Evolutionary conservation across 495 filamentous ascomycete species (phyloP).

Genomic region (Trichoderma asperelloides): DNA sequence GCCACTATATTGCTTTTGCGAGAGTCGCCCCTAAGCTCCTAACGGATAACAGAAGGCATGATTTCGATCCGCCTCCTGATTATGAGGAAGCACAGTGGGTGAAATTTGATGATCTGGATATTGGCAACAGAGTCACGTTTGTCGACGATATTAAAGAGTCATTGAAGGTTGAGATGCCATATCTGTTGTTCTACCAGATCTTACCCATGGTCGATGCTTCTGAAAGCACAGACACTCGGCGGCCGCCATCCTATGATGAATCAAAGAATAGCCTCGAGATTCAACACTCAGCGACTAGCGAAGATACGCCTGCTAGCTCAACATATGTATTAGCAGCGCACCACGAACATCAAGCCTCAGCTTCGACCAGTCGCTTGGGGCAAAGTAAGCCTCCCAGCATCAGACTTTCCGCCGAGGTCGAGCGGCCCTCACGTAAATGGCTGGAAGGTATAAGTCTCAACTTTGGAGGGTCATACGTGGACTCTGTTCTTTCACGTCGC

Average conservation of each 20-base stretch:
- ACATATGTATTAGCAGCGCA: neutral
- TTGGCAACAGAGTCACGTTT: conserved; percentile 49
- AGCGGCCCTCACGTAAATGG: conserved; percentile 13
- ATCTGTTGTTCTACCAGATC: conserved; percentile 92
- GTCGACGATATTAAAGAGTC: conserved; percentile 69
- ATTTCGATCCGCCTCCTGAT: conserved; percentile 38
- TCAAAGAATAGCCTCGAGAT: conserved; percentile 16
- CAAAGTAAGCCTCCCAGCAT: conserved; percentile 20
- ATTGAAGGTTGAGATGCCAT: conserved; percentile 78
- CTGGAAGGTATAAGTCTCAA: neutral
- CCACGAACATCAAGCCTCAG: neutral
- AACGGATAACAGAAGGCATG: conserved; percentile 43
- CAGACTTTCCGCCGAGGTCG: conserved; percentile 32
- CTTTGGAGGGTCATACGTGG: conserved; percentile 10
- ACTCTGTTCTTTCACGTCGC: conserved; percentile 30
- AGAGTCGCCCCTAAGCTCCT: conserved; percentile 53
- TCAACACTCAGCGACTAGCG: neutral
- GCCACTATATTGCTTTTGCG: conserved; percentile 82
- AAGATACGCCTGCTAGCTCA: neutral
- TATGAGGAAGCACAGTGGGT: conserved; percentile 69
- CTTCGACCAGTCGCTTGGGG: neutral
- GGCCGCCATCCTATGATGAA: conserved; percentile 49
- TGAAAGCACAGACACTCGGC: conserved; percentile 27
- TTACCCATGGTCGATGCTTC: conserved; percentile 69
- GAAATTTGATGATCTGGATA: conserved; percentile 78